Percentiles rank a stretch among this genome's conserved stretches.
These are phyloP conservation scores for Pleurotus giganteus DNA, from an alignment of 768 basidiomycete genomes.

Conservation along the genomic window DNA sequence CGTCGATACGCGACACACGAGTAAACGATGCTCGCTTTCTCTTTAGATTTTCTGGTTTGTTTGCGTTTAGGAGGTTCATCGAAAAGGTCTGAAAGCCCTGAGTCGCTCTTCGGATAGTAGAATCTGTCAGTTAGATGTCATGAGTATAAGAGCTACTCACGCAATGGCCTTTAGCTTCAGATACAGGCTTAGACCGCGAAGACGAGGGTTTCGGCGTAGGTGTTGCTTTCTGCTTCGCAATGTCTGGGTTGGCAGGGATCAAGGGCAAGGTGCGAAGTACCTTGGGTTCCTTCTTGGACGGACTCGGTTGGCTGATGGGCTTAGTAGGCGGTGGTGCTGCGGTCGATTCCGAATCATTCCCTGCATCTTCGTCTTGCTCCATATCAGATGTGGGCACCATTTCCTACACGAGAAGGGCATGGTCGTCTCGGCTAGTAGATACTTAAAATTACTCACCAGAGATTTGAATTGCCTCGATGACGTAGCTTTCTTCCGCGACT, in stretches of 20 bases:
- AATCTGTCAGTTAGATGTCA: constrained; percentile 9
- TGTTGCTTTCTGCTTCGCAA: constrained; percentile 2
- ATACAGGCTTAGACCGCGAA: not conserved
- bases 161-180: not conserved
- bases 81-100: constrained; percentile 57
- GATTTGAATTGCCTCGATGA: constrained; percentile 33
- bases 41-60: constrained; percentile 35
- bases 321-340: constrained; percentile 5
- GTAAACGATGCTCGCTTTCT: constrained; percentile 24
- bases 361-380: constrained; percentile 21
- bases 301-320: not conserved
- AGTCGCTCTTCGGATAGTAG: constrained; percentile 48
- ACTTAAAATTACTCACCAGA: constrained; percentile 22
- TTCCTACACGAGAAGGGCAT: constrained; percentile 19
- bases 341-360: not conserved
- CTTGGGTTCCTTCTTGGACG: not conserved
- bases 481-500: constrained; percentile 4
- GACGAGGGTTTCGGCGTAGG: not conserved
- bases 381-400: constrained; percentile 38
- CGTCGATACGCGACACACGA: not conserved
- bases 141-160: not conserved
- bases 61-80: constrained; percentile 55
- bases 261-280: not conserved
- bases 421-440: not conserved
- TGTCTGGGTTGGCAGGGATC: not conserved